Evolutionary conservation across 352 stramenopile species (phyloP).

Genomic region (Aphanomyces euteiches): DNA sequence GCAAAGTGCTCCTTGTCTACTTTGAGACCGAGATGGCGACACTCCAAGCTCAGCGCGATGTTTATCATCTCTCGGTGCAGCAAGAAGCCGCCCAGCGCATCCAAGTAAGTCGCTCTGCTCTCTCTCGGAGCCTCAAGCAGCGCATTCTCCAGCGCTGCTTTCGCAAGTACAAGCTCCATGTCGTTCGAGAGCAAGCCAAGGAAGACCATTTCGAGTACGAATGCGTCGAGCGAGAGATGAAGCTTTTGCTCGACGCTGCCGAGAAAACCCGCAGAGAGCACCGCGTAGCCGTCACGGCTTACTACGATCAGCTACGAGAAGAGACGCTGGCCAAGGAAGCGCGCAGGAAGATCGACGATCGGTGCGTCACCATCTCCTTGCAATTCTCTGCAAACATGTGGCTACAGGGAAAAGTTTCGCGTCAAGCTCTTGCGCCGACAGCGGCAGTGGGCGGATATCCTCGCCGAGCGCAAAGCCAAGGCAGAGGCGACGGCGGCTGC

Average conservation of each 20-base stretch:
- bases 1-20: conserved; percentile 39
- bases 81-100: conserved; percentile 44
- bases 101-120: conserved; percentile 29
- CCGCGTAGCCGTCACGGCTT: conserved; percentile 44
- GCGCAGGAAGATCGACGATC: conserved; percentile 47
- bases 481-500: conserved; percentile 45
- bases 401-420: no score
- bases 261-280: conserved; percentile 37
- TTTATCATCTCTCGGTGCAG: conserved; percentile 43
- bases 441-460: conserved; percentile 59
- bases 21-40: conserved; percentile 58
- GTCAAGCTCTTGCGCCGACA: conserved; percentile 39
- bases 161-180: conserved; percentile 31
- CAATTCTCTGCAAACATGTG: not conserved
- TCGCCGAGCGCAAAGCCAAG: conserved; percentile 37
- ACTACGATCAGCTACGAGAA: conserved; percentile 53
- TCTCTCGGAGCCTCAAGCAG: no score
- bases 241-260: conserved; percentile 39
- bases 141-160: conserved; percentile 38
- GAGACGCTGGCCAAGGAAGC: conserved; percentile 44
- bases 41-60: conserved; percentile 50
- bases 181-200: conserved; percentile 35
- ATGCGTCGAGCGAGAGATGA: conserved; percentile 47
- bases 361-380: not conserved
- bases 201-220: conserved; percentile 12